Evolutionary conservation across 768 basidiomycete species (phyloP).

Genomic region (Pseudohyphozyma bogoriensis): DNA sequence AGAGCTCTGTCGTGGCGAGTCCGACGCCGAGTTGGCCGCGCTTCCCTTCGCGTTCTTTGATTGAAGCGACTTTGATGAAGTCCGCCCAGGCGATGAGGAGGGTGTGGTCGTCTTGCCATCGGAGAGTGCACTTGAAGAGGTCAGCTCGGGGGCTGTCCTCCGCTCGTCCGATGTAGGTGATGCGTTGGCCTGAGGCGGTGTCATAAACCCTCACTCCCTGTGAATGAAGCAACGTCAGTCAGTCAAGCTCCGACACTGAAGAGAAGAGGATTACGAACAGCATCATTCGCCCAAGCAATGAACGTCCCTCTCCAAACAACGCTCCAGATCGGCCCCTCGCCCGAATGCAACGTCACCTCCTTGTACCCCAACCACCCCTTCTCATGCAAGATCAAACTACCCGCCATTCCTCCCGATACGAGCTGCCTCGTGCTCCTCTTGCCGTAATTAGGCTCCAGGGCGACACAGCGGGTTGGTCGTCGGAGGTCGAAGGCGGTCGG

Average conservation of each 20-base stretch:
- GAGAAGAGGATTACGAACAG: slow-evolving; percentile 45
- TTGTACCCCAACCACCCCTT: slow-evolving; percentile 96
- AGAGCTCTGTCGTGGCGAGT: slow-evolving; percentile 37
- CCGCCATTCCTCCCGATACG: slow-evolving; percentile 85
- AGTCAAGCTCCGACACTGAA: neutral
- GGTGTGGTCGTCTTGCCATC: slow-evolving; percentile 87
- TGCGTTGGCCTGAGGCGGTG: slow-evolving; percentile 59
- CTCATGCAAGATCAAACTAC: slow-evolving; percentile 73
- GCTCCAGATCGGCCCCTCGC: slow-evolving; percentile 92
- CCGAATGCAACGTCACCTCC: slow-evolving; percentile 61
- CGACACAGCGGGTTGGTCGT: slow-evolving; percentile 78
- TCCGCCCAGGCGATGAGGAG: slow-evolving; percentile 82
- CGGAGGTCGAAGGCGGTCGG: slow-evolving; percentile 80
- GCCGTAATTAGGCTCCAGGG: slow-evolving; percentile 82
- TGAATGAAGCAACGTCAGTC: neutral
- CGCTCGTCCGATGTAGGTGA: slow-evolving; percentile 76
- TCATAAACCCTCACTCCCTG: slow-evolving; percentile 94
- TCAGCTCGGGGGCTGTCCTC: slow-evolving; percentile 79
- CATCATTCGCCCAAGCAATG: slow-evolving; percentile 94
- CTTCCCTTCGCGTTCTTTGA: slow-evolving; percentile 38
- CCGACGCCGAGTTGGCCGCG: slow-evolving; percentile 17
- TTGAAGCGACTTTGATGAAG: slow-evolving; percentile 76
- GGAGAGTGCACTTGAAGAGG: slow-evolving; percentile 80
- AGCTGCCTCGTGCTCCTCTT: slow-evolving; percentile 66
- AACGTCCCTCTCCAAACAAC: slow-evolving; percentile 73